A percentile compares a stretch with the other conserved stretches of the same genome.
Evolutionary conservation across 1,284 basidiomycete species (phyloP).

Genomic region (Ceratobasidium sp.): DNA sequence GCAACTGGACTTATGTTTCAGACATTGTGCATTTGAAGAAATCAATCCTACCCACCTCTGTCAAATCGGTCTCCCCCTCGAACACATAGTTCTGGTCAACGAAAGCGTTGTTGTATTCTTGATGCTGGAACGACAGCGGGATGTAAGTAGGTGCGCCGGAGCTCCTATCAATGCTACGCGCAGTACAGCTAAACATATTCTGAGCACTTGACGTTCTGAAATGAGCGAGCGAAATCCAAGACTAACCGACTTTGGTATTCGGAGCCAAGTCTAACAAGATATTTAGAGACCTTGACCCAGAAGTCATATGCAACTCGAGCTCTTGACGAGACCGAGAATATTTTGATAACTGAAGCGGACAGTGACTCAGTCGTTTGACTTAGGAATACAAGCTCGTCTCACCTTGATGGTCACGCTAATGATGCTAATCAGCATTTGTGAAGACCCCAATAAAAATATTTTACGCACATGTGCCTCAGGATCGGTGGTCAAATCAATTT

Average conservation of each 20-base stretch:
- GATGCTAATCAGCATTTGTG: not conserved
- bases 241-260: constrained; percentile 38
- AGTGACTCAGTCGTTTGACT: not conserved
- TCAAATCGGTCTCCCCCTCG: constrained; percentile 16
- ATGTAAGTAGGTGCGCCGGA: not conserved
- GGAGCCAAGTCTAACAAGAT: not conserved
- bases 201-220: not conserved
- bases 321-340: constrained; percentile 17
- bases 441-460: not conserved
- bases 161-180: not conserved
- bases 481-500: constrained; percentile 25
- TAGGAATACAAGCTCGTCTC: not conserved
- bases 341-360: constrained; percentile 19
- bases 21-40: not conserved
- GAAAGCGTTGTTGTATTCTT: constrained; percentile 8
- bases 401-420: constrained; percentile 38
- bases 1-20: constrained; percentile 12
- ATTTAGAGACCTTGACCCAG: constrained; percentile 39
- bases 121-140: constrained; percentile 13
- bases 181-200: constrained; percentile 12
- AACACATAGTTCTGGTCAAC: not conserved
- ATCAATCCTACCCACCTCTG: not conserved
- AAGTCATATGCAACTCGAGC: constrained; percentile 34
- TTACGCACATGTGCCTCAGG: not conserved
- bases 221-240: not conserved